phyloP scores from a whole-genome alignment of 2,329 filamentous ascomycete species.

The Acrocalymma vagum region DNA sequence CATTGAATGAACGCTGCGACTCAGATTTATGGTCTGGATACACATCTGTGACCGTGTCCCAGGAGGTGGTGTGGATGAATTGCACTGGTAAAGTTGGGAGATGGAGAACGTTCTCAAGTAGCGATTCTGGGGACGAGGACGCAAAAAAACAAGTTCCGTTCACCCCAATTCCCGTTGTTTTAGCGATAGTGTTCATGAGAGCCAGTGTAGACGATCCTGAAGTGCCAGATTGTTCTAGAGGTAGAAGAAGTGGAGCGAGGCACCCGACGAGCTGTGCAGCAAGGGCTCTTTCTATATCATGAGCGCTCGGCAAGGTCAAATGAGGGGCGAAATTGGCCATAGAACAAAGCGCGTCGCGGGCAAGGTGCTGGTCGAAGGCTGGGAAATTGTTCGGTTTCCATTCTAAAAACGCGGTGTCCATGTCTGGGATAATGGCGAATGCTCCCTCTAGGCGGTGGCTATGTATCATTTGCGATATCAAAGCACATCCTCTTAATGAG shows the following conservation, averaged over 20 bases:
- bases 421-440: conserved; percentile 11
- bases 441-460: conserved; percentile 9
- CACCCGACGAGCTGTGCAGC: conserved; percentile 11
- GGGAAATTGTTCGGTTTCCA: conserved; percentile 9
- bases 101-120: conserved; percentile 3
- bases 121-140: neutral
- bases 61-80: neutral
- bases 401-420: conserved; percentile 5
- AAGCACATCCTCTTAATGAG: conserved; percentile 14
- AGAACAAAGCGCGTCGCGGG: conserved; percentile 8
- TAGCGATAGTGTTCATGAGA: neutral
- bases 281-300: conserved; percentile 13
- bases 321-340: conserved; percentile 5
- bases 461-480: conserved; percentile 17
- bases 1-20: conserved; percentile 9
- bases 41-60: conserved; percentile 2
- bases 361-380: conserved; percentile 3
- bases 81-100: neutral
- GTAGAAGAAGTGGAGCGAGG: conserved; percentile 11
- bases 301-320: neutral
- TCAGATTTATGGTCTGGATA: conserved; percentile 1
- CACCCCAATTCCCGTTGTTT: no score
- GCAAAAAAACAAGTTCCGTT: no score
- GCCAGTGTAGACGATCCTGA: no score
- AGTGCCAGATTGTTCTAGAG: no score